phyloP scores from a whole-genome alignment of 306 rosid genomes.

The Vigna unguiculata region DNA sequence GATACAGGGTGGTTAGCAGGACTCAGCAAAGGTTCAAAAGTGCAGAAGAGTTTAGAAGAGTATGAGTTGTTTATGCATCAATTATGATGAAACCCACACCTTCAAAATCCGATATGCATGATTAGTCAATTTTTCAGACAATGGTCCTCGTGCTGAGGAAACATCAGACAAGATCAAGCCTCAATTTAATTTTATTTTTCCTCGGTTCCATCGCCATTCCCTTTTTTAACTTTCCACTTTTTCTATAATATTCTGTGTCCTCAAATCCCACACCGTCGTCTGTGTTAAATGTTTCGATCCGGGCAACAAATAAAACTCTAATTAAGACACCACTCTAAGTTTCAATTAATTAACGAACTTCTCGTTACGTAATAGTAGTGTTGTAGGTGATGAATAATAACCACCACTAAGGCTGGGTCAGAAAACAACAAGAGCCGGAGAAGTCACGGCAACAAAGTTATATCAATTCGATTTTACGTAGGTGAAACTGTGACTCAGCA shows the following conservation, averaged over 20 bases:
- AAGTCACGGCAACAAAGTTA: slow-evolving; percentile 3
- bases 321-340: not conserved
- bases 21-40: slow-evolving; percentile 19
- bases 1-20: slow-evolving; percentile 17
- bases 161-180: slow-evolving; percentile 61
- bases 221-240: slow-evolving; percentile 33
- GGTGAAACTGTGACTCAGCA: slow-evolving; percentile 46
- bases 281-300: slow-evolving; percentile 49
- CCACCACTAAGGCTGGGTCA: not conserved
- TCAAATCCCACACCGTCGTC: slow-evolving; percentile 50
- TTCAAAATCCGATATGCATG: slow-evolving; percentile 35
- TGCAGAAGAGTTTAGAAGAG: slow-evolving; percentile 11
- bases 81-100: slow-evolving; percentile 34
- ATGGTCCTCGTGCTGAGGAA: slow-evolving; percentile 64
- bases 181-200: slow-evolving; percentile 44
- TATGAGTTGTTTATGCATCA: slow-evolving; percentile 16
- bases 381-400: not conserved
- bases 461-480: slow-evolving; percentile 22
- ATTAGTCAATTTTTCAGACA: slow-evolving; percentile 56
- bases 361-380: not conserved
- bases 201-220: slow-evolving; percentile 47
- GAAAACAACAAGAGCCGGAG: not conserved
- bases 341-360: not conserved
- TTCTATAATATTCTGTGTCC: slow-evolving; percentile 47
- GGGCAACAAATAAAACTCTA: slow-evolving; percentile 50